Base-by-base conservation (phyloP, 192 early-diverging fungal species). In the Phlyctochytrium bullatum region DNA sequence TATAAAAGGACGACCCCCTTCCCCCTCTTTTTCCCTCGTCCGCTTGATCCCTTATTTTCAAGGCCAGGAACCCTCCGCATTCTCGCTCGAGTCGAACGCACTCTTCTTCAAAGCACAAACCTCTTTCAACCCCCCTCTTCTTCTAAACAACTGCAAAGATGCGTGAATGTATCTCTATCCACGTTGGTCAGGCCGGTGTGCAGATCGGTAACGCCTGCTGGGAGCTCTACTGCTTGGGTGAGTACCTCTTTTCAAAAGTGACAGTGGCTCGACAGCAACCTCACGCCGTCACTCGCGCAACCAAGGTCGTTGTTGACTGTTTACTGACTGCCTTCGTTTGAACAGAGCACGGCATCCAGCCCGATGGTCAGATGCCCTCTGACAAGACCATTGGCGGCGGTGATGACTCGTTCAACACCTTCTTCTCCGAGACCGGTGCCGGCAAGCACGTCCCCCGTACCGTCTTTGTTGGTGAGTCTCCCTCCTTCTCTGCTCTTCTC, bases 171-270 rank as follows among this genome's bases (percentile, higher is more conserved):
- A 91, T 91, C 74, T 90, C 88, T 40, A 83, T 91, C 82, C 89
- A 91, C 81, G 88, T 91, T 69, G 86, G 86, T 69, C 87, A 94
- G 82, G 97, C 97, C 75, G 97, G 97, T 97, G 94, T 99, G 79
- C 97, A 99, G 80, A 99, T 99, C 74, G 97, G 97, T 91, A 98
- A 98, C 87, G 93, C 95, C 86, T 99, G 97, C 83, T 99, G 97
- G 97, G 97, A 99, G 84, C 91, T 99, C 40, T 88, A 88, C 82
- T 88, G 86, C 71, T 82, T 88, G 70, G 81, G 85, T 89, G 74
- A 71, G 76, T 78, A 2, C 31, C 52, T 23, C 62, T 17, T 31
- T 25, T 61, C n/a, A n/a, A n/a, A n/a, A n/a, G n/a, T n/a, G n/a
- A 51, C n/a, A 51, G 16, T 51, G 50, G 16, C 6, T 30, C 30